Evolutionary conservation across 176 grass and related monocot genomes (phyloP), one percentile per base, ranked within the genome.

Genomic region (Zizania latifolia): DNA sequence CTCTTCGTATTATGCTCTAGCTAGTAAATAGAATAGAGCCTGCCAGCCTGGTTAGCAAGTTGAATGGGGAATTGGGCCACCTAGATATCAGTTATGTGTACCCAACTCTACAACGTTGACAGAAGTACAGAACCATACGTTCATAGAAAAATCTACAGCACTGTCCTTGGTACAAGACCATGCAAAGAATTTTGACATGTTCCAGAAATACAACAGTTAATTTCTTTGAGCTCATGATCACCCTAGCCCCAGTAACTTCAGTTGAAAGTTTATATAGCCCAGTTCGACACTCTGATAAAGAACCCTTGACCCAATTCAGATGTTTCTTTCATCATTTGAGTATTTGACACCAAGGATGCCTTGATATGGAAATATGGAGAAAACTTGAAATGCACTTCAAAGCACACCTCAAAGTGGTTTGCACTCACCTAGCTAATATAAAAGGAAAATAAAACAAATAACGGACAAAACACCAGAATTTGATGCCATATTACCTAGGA

Each of bases 401-500:
- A 56, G 10, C 33, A 22, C 31, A 7, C 31, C 58, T 54, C 36
- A 4, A 65, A 37, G n/a, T 37, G 27, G 50, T 31, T 79, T 57
- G 54, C 21, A 29, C 19, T 8, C 1, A 8, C 30, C 5, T 12
- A 54, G 11, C 12, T 67, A 43, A 75, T 68, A 58, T 36, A 23
- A 32, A n/a, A n/a, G n/a, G n/a, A n/a, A n/a, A 32, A 58, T 11
- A 10, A 34, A 28, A 67, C 58, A 69, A 28, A 77, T 5, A 55
- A 53, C 48, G 21, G 41, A 70, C 32, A 68, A 11, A 62, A 60
- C 50, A 63, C 29, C 24, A 71, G 73, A 82, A 62, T 67, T 65
- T 46, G 71, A 68, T 26, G 40, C 13, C 32, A 78, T 34, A 65
- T 60, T 92, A 98, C 95, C 95, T 94, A 53, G 95, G 95, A 83